A percentile compares a stretch with the other conserved stretches of the same genome.
Evolutionary conservation across 108 stramenopile genomes (phyloP).

Genomic region (Fragilariopsis cylindrus): DNA sequence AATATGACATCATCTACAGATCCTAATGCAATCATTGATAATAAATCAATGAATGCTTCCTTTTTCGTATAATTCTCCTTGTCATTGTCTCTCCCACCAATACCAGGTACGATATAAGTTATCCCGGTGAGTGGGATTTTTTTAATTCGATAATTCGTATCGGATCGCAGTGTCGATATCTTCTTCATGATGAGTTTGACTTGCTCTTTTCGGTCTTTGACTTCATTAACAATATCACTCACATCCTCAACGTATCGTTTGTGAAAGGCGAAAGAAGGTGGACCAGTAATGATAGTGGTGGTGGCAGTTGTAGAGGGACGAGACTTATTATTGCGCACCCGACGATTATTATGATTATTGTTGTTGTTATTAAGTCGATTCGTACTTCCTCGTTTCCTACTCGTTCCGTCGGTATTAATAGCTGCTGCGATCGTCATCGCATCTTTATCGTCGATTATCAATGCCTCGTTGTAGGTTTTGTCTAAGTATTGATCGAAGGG

Average conservation of each 20-base stretch:
- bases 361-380: background rate
- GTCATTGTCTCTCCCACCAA: background rate
- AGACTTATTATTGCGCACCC: background rate
- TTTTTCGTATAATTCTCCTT: background rate
- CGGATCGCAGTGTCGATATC: background rate
- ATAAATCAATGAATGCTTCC: background rate
- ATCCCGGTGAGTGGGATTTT: background rate
- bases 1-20: background rate
- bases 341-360: constrained; percentile 2
- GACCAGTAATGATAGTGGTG: background rate
- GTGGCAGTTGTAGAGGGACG: background rate
- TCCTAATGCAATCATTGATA: background rate
- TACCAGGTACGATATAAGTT: background rate
- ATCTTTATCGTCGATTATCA: constrained; percentile 4
- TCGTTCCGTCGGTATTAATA: background rate
- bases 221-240: constrained; percentile 14
- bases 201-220: constrained; percentile 12
- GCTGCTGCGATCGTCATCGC: background rate
- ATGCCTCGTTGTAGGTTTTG: constrained; percentile 29
- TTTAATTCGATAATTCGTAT: background rate
- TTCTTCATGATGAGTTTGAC: constrained; percentile 19
- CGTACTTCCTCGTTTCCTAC: background rate
- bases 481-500: constrained; percentile 49
- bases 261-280: constrained; percentile 41
- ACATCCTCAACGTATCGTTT: constrained; percentile 44